These are phyloP conservation scores for Trametes cinnabarina DNA, from an alignment of 768 basidiomycete species.

Conservation along the genomic window DNA sequence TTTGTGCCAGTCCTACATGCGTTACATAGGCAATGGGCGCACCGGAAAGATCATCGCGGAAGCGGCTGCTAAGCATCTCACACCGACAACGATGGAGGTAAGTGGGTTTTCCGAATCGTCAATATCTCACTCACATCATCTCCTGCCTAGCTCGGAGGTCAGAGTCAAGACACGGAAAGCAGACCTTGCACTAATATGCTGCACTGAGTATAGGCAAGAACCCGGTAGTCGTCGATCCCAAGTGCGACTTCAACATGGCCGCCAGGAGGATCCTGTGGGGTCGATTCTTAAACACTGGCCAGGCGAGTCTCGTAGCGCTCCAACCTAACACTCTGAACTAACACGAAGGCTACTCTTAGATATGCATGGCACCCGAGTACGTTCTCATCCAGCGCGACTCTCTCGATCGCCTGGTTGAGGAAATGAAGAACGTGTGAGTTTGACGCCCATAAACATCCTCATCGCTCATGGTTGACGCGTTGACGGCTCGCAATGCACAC, in stretches of 20 bases:
- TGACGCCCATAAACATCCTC: too few relatives aligned
- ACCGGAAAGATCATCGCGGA: conserved; percentile 65
- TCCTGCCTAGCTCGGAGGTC: background rate
- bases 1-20: conserved; percentile 1
- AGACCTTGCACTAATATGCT: too few relatives aligned
- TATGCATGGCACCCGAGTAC: too few relatives aligned
- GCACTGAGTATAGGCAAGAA: conserved; percentile 45
- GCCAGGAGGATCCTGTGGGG: conserved; percentile 76
- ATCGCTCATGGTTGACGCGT: too few relatives aligned
- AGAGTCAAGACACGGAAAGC: background rate
- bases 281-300: conserved; percentile 65
- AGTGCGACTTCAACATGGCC: conserved; percentile 52
- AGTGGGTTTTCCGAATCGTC: conserved; percentile 34
- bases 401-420: too few relatives aligned
- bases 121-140: background rate
- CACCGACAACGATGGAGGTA: conserved; percentile 64
- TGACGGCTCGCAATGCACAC: too few relatives aligned
- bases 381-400: too few relatives aligned
- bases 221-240: conserved; percentile 63
- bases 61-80: conserved; percentile 79
- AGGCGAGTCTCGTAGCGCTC: conserved; percentile 26
- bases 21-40: conserved; percentile 34
- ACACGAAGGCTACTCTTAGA: too few relatives aligned
- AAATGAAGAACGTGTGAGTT: too few relatives aligned
- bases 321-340: too few relatives aligned